Percentiles rank a stretch among this genome's conserved stretches.
These are phyloP conservation scores for Loxodes magnus DNA, from an alignment of 73 alveolate genomes.

Conservation along the genomic window DNA sequence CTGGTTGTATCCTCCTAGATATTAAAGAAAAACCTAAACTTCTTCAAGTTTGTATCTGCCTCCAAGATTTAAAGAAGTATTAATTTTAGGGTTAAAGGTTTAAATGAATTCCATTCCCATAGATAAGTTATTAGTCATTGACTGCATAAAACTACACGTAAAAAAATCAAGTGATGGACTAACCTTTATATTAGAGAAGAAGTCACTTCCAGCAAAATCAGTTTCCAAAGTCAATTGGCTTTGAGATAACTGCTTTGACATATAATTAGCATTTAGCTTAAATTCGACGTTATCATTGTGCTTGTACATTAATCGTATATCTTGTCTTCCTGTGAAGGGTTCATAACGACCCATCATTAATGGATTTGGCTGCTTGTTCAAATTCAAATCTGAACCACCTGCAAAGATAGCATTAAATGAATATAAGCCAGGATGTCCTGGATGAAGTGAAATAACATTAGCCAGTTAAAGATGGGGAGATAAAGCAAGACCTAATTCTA, in stretches of 20 bases:
- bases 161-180: neutral
- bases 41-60: neutral
- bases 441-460: neutral
- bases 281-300: neutral
- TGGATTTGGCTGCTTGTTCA: slow-evolving; percentile 4
- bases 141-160: neutral
- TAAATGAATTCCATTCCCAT: neutral
- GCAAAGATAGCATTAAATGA: neutral
- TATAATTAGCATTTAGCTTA: slow-evolving; percentile 7
- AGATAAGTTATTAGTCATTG: neutral
- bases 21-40: neutral
- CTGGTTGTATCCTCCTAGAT: neutral
- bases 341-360: slow-evolving; percentile 4
- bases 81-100: neutral
- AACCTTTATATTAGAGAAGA: neutral
- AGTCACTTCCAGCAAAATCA: slow-evolving; percentile 3
- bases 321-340: slow-evolving; percentile 9
- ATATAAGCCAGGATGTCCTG: slow-evolving; percentile 10
- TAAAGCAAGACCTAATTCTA: neutral
- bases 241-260: neutral
- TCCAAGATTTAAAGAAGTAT: neutral
- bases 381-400: slow-evolving; percentile 7
- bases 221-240: neutral
- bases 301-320: neutral
- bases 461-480: slow-evolving; percentile 1